Conservation (phyloP, 2,329 filamentous ascomycete genomes). For the Xenoacremonium recifei region DNA sequence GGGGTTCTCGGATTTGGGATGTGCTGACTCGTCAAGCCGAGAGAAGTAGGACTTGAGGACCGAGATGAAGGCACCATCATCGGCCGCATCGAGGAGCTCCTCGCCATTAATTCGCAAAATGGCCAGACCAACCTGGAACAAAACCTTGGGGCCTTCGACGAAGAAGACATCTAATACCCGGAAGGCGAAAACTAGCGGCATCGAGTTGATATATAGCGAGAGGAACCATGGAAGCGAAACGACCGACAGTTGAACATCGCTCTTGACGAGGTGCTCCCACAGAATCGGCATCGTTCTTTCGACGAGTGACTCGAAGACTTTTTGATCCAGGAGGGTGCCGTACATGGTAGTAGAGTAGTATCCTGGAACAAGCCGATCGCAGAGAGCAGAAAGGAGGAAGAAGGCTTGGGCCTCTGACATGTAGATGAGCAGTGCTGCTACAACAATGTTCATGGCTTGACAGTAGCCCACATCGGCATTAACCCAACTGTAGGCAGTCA, state of each 20-base stretch:
- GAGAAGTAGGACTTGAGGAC: conserved; percentile 94
- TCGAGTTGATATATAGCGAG: conserved; percentile 98
- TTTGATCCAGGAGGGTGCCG: conserved; percentile 91
- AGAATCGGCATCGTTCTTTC: conserved; percentile 98
- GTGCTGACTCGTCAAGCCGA: conserved; percentile 89
- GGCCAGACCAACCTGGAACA: conserved; percentile 96
- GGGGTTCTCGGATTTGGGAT: conserved; percentile 91
- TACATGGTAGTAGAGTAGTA: conserved; percentile 99
- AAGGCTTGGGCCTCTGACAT: conserved; percentile 97
- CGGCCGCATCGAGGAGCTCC: conserved; percentile 85
- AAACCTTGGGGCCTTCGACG: conserved; percentile 92
- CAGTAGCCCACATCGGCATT: conserved; percentile 96
- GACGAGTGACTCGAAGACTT: conserved; percentile 96
- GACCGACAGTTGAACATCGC: conserved; percentile 94
- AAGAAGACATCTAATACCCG: conserved; percentile 97
- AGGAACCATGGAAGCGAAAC: conserved; percentile 98
- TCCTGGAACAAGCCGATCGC: conserved; percentile 87
- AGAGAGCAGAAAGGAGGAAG: conserved; percentile 86
- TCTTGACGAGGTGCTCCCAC: conserved; percentile 97
- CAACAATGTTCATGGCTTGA: conserved; percentile 99
- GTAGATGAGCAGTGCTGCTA: conserved; percentile 96
- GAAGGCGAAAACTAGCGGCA: conserved; percentile 97
- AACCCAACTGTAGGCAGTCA: conserved; percentile 97
- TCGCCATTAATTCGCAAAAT: conserved; percentile 97
- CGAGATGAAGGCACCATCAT: conserved; percentile 96